Evolutionary conservation across 495 filamentous ascomycete genomes (phyloP).

Genomic region (Trichoderma erinaceum): DNA sequence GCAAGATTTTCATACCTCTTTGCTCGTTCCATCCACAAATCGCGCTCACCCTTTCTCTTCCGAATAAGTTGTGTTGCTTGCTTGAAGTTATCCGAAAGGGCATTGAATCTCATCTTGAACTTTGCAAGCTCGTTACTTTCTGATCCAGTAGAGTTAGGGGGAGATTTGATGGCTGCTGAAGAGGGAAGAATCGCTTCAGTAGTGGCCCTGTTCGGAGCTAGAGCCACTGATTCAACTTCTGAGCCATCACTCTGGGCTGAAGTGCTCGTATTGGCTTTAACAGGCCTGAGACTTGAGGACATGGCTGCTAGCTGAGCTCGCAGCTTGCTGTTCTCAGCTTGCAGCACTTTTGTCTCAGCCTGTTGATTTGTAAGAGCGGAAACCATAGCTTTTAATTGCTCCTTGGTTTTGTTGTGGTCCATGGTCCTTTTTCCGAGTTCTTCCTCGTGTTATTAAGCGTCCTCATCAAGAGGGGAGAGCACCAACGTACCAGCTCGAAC

Average conservation of each 20-base stretch:
- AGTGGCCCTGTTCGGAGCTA: background rate
- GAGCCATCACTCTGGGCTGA: background rate
- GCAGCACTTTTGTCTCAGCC: constrained; percentile 15
- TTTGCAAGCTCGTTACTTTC: constrained; percentile 6
- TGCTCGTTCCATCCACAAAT: constrained; percentile 5
- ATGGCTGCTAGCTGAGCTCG: constrained; percentile 25
- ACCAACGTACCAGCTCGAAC: constrained; percentile 31
- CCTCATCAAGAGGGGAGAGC: background rate
- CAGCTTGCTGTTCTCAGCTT: constrained; percentile 32
- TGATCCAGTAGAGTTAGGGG: background rate
- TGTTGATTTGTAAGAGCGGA: constrained; percentile 20
- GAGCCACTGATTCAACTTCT: no score
- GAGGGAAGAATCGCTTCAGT: background rate
- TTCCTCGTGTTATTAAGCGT: constrained; percentile 12
- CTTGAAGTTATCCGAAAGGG: constrained; percentile 4
- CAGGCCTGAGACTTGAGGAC: background rate
- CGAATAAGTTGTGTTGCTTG: constrained; percentile 2
- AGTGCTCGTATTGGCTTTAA: background rate
- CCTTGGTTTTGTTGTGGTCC: constrained; percentile 32
- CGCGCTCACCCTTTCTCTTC: background rate
- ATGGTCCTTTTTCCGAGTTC: constrained; percentile 22
- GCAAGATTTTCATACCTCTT: background rate
- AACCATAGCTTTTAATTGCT: constrained; percentile 24
- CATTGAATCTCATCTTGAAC: background rate
- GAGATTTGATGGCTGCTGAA: background rate